Evolutionary conservation across 768 basidiomycete species (phyloP).

Genomic region (Chalciporus piperatus): DNA sequence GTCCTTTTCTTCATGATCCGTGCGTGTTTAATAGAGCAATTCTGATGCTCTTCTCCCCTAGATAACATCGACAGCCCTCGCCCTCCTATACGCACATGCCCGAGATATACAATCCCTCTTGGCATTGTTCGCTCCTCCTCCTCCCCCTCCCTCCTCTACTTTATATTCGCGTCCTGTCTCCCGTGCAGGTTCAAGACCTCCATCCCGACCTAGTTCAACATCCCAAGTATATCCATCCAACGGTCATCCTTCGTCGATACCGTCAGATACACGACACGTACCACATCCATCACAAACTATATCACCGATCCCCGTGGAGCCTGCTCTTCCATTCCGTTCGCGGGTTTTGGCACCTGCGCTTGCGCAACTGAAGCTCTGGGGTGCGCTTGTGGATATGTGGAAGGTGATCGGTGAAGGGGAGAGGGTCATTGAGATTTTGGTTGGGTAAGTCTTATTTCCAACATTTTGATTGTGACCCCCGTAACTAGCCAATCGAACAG

Average conservation of each 20-base stretch:
- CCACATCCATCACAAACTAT: slow-evolving; percentile 10
- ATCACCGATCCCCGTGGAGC: background rate
- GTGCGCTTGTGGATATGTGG: slow-evolving; percentile 29
- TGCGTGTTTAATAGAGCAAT: slow-evolving; percentile 9
- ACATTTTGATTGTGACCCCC: background rate
- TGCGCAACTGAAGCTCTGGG: slow-evolving; percentile 19
- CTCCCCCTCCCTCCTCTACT: background rate
- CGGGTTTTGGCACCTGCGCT: slow-evolving; percentile 20
- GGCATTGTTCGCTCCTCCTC: slow-evolving; percentile 15
- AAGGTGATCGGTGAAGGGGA: slow-evolving; percentile 16
- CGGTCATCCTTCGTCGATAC: slow-evolving; percentile 3
- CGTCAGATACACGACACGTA: slow-evolving; percentile 7
- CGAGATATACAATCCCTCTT: slow-evolving; percentile 22
- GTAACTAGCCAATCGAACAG: slow-evolving; percentile 6
- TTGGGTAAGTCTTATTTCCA: slow-evolving; percentile 18
- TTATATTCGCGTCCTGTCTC: slow-evolving; percentile 20
- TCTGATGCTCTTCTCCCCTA: slow-evolving; percentile 11
- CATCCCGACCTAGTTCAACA: slow-evolving; percentile 21
- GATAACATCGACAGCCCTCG: slow-evolving; percentile 30
- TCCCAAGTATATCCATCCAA: slow-evolving; percentile 9
- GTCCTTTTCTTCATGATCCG: background rate
- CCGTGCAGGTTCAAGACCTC: slow-evolving; percentile 19
- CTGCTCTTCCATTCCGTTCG: slow-evolving; percentile 17
- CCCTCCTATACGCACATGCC: slow-evolving; percentile 26
- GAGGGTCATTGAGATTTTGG: slow-evolving; percentile 23